Percentiles rank a stretch among this genome's conserved stretches.
These are phyloP conservation scores for Fusarium austroafricanum DNA, from an alignment of 2,329 filamentous ascomycete species.

Conservation along the genomic window DNA sequence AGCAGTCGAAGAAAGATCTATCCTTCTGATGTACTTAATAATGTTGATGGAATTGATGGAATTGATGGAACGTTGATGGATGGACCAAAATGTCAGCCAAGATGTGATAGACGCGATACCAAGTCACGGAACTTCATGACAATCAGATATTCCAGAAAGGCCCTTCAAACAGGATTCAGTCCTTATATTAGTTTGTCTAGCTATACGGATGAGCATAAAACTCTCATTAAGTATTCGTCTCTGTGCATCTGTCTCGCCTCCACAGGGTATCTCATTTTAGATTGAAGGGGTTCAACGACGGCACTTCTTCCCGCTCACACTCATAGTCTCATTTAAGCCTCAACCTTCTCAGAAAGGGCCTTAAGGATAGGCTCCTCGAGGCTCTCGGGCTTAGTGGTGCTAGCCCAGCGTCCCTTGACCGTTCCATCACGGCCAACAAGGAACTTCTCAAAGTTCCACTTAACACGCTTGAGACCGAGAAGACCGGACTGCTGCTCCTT, in stretches of 20 bases:
- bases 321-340: conserved; percentile 16
- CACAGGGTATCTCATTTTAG: conserved; percentile 38
- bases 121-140: neutral
- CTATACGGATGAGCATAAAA: conserved; percentile 6
- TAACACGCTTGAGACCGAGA: conserved; percentile 88
- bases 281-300: conserved; percentile 10
- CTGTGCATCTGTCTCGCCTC: conserved; percentile 1
- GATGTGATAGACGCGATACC: neutral
- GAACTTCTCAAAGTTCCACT: conserved; percentile 99
- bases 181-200: conserved; percentile 24
- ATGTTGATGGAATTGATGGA: too few species aligned
- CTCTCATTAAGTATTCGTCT: conserved; percentile 11
- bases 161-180: neutral
- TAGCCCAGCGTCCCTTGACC: conserved; percentile 88
- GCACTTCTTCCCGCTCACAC: neutral
- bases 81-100: neutral
- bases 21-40: neutral
- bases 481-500: conserved; percentile 81
- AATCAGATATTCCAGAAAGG: neutral
- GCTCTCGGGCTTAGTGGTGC: conserved; percentile 84
- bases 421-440: conserved; percentile 86
- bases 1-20: too few species aligned
- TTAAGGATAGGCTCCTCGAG: conserved; percentile 81
- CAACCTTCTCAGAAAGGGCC: conserved; percentile 63
- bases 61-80: neutral